These are phyloP conservation scores for Penicillium pulvis DNA, from an alignment of 495 filamentous ascomycete genomes.

Conservation along the genomic window DNA sequence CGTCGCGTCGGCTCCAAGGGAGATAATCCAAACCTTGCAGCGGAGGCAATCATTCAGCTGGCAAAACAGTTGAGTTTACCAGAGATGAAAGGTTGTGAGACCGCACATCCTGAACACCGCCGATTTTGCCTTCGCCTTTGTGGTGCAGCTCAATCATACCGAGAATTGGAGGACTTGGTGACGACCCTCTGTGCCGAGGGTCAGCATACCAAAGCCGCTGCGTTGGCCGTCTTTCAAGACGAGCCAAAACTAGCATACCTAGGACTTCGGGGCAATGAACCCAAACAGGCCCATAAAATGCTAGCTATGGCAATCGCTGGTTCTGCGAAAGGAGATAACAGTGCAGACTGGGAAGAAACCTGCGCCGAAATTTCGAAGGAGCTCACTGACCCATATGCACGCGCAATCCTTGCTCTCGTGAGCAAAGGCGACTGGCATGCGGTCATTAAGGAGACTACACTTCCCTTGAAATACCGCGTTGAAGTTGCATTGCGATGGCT, in stretches of 20 bases:
- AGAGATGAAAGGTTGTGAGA: conserved; percentile 53
- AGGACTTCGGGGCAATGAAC: conserved; percentile 45
- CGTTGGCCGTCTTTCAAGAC: conserved; percentile 73
- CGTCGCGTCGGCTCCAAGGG: conserved; percentile 30
- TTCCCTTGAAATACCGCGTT: conserved; percentile 83
- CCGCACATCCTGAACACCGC: conserved; percentile 70
- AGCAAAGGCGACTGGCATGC: conserved; percentile 84
- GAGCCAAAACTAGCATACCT: conserved; percentile 57
- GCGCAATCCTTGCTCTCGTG: conserved; percentile 90
- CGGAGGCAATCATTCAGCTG: conserved; percentile 54
- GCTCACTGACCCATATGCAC: conserved; percentile 79
- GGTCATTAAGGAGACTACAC: conserved; percentile 76
- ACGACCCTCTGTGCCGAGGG: conserved; percentile 58
- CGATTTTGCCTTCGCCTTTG: conserved; percentile 79
- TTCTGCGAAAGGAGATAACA: conserved; percentile 54
- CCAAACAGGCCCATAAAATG: conserved; percentile 50
- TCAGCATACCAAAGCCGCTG: conserved; percentile 80
- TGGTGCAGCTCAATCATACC: conserved; percentile 64
- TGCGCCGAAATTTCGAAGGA: conserved; percentile 64
- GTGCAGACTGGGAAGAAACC: conserved; percentile 57
- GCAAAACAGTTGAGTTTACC: conserved; percentile 50
- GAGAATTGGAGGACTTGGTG: conserved; percentile 63
- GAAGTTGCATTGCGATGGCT: conserved; percentile 86
- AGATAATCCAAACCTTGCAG: conserved; percentile 38
- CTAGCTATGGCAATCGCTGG: conserved; percentile 58